phyloP scores from a whole-genome alignment of 345 rosid species.

The Toxicodendron radicans region DNA sequence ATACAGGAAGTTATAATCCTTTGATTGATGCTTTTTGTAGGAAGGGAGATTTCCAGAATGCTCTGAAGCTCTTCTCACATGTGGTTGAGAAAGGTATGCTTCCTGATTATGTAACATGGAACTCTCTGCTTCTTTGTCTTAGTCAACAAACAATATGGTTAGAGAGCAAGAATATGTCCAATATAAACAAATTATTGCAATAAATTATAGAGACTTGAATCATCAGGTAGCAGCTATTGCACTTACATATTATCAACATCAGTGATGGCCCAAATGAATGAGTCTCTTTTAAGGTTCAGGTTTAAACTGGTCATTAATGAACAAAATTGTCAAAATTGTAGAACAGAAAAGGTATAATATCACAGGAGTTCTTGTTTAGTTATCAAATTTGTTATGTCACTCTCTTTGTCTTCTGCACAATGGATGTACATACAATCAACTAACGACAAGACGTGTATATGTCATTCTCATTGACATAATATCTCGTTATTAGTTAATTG shows the following conservation, averaged over 20 bases:
- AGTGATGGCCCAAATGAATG: not conserved
- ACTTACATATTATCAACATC: not conserved
- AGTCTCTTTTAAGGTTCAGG: not conserved
- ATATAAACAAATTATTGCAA: slow-evolving; percentile 27
- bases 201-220: slow-evolving; percentile 20
- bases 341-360: not conserved
- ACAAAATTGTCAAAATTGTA: too few species aligned
- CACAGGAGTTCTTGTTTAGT: not conserved
- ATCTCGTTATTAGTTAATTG: too few species aligned
- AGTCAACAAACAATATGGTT: slow-evolving; percentile 38
- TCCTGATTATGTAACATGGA: slow-evolving; percentile 64
- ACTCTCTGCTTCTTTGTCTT: slow-evolving; percentile 45
- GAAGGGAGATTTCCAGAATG: slow-evolving; percentile 47
- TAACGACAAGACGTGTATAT: too few species aligned
- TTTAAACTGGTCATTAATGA: not conserved
- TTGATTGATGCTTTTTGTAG: slow-evolving; percentile 45
- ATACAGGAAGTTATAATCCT: slow-evolving; percentile 44
- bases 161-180: slow-evolving; percentile 20
- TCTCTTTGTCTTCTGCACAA: too few species aligned
- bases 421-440: too few species aligned
- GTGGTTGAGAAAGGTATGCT: slow-evolving; percentile 57
- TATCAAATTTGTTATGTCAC: too few species aligned
- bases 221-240: not conserved
- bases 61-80: slow-evolving; percentile 38
- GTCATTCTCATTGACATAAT: too few species aligned